Evolutionary conservation across 208 protist species (phyloP).

Genomic region (Wallacemonas sp.): DNA sequence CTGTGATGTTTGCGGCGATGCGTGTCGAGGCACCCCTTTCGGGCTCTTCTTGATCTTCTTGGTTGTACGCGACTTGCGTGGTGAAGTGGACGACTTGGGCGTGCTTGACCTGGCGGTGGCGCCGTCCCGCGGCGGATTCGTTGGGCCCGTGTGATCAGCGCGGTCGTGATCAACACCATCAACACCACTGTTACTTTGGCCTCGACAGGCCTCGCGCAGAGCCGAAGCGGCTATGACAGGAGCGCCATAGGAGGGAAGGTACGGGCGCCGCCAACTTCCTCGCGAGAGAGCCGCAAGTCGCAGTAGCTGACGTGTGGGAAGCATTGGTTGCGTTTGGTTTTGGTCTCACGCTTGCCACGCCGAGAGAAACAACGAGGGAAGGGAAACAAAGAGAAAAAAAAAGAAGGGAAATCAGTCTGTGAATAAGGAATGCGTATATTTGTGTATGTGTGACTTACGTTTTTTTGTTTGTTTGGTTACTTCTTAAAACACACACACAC

Average conservation of each 20-base stretch:
- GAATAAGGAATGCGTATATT: no score
- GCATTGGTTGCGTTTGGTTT: neutral
- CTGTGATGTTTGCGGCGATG: neutral
- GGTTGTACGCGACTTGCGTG: neutral
- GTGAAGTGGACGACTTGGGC: no score
- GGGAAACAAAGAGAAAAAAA: slow-evolving; percentile 16
- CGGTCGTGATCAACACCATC: neutral
- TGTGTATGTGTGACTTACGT: no score
- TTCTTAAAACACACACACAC: no score
- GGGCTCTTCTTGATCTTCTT: neutral
- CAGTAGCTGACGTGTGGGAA: neutral
- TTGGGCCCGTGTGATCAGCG: neutral
- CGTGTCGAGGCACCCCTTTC: neutral
- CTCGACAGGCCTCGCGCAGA: neutral
- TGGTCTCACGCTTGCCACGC: no score
- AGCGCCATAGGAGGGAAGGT: no score
- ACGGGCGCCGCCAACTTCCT: neutral
- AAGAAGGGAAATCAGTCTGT: no score
- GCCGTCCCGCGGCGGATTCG: neutral
- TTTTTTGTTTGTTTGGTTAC: no score
- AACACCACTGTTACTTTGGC: neutral
- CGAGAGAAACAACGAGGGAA: slow-evolving; percentile 10
- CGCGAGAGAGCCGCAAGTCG: neutral
- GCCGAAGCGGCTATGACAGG: neutral
- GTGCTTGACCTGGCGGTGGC: no score